Evolutionary conservation across 305 asterid genomes (phyloP).

Genomic region (Fraxinus velutina): DNA sequence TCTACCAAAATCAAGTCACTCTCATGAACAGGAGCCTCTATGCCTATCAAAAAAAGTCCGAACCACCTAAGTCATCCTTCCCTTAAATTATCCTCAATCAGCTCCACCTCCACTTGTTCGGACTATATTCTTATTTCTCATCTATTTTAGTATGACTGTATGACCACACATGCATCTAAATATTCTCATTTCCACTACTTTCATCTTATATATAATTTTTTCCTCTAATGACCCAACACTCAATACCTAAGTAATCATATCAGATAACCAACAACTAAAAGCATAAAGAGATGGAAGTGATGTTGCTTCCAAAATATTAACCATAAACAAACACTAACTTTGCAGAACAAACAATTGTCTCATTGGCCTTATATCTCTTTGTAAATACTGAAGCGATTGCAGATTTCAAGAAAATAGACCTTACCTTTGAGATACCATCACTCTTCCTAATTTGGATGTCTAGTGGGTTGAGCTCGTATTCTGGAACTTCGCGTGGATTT

Average conservation of each 20-base stretch:
- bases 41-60: neutral
- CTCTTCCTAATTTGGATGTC: slow-evolving; percentile 87
- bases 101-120: neutral
- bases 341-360: neutral
- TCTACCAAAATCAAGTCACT: neutral
- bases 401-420: slow-evolving; percentile 24
- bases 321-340: neutral
- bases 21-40: neutral
- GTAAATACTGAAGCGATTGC: neutral
- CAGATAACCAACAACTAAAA: neutral
- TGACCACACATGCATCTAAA: neutral
- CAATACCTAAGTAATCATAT: neutral
- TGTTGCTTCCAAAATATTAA: neutral
- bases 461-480: slow-evolving; percentile 89
- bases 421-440: slow-evolving; percentile 92
- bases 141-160: neutral
- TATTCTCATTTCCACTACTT: neutral
- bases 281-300: slow-evolving; percentile 8
- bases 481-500: slow-evolving; percentile 97
- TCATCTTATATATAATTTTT: neutral
- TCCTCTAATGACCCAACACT: neutral
- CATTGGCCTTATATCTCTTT: neutral
- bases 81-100: neutral
- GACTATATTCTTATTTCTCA: neutral
- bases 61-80: neutral